Conservation (phyloP, 352 stramenopile species). For the Phytophthora fragariae region DNA sequence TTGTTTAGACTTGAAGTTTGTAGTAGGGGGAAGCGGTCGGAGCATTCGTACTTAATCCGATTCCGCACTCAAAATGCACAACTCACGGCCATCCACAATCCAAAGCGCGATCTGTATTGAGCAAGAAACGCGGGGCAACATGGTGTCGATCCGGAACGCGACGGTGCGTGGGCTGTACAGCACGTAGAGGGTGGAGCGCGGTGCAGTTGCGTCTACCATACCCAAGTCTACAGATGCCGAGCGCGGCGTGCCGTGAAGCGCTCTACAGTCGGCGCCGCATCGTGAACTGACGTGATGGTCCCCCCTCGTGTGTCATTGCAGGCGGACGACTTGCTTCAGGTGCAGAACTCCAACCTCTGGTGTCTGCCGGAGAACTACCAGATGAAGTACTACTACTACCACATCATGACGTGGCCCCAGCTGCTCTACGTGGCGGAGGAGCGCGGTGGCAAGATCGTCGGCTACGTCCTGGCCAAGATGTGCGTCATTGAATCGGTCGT, state of each 20-base stretch:
- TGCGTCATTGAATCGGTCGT: slow-evolving; percentile 45
- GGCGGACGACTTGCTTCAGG: slow-evolving; percentile 97
- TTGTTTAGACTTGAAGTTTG: slow-evolving; percentile 40
- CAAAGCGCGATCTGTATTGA: slow-evolving; percentile 24
- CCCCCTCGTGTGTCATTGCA: slow-evolving; percentile 31
- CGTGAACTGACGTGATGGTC: slow-evolving; percentile 11
- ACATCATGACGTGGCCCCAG: slow-evolving; percentile 99
- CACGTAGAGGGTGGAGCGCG: not conserved
- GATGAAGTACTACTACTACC: slow-evolving; percentile 99
- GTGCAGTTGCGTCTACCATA: not conserved
- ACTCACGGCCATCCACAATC: slow-evolving; percentile 37
- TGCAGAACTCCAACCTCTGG: slow-evolving; percentile 99
- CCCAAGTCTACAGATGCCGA: not conserved
- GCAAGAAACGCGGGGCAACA: slow-evolving; percentile 43
- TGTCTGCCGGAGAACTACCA: slow-evolving; percentile 99
- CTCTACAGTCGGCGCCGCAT: not conserved
- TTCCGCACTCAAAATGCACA: slow-evolving; percentile 30
- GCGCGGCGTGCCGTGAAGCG: not conserved
- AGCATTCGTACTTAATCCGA: slow-evolving; percentile 33
- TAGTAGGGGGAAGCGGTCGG: not conserved
- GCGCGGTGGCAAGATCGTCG: slow-evolving; percentile 98
- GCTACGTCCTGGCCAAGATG: slow-evolving; percentile 99
- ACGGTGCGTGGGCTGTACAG: slow-evolving; percentile 56
- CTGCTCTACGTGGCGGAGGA: slow-evolving; percentile 99
- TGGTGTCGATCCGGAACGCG: slow-evolving; percentile 97